Evolutionary conservation across 305 asterid species (phyloP).

Genomic region (Rubia tinctorum): DNA sequence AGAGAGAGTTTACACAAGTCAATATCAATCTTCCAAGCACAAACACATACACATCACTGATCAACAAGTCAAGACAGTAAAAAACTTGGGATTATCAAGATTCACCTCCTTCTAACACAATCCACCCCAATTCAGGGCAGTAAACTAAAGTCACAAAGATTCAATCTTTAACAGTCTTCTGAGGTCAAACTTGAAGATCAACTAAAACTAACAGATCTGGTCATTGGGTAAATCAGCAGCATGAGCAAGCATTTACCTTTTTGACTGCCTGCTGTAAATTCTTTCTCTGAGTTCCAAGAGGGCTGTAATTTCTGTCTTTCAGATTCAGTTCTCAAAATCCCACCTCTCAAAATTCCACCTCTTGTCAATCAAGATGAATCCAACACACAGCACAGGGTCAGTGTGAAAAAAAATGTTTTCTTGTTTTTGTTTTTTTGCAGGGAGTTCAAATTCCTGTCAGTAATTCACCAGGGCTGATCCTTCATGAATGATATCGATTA

Average conservation of each 20-base stretch:
- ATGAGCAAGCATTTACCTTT: conserved; percentile 19
- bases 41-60: neutral
- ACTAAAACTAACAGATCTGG: conserved; percentile 27
- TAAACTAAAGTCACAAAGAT: conserved; percentile 1
- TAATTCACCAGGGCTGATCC: conserved; percentile 13
- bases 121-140: neutral
- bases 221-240: conserved; percentile 5
- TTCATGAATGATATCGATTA: conserved; percentile 8
- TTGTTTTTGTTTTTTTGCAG: neutral
- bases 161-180: conserved; percentile 20
- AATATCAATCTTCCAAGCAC: neutral
- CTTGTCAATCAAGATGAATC: conserved; percentile 16
- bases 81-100: neutral
- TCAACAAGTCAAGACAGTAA: conserved; percentile 2
- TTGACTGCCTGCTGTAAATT: neutral
- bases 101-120: neutral
- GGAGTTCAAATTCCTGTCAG: conserved; percentile 10
- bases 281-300: conserved; percentile 16
- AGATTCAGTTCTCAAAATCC: conserved; percentile 21
- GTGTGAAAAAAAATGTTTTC: neutral
- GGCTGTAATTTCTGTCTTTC: conserved; percentile 21
- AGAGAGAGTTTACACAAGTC: neutral
- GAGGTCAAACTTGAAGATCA: conserved; percentile 19
- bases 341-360: conserved; percentile 19
- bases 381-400: neutral